Base-by-base conservation (phyloP, 192 early-diverging fungal species). In the Coemansia sp. region DNA sequence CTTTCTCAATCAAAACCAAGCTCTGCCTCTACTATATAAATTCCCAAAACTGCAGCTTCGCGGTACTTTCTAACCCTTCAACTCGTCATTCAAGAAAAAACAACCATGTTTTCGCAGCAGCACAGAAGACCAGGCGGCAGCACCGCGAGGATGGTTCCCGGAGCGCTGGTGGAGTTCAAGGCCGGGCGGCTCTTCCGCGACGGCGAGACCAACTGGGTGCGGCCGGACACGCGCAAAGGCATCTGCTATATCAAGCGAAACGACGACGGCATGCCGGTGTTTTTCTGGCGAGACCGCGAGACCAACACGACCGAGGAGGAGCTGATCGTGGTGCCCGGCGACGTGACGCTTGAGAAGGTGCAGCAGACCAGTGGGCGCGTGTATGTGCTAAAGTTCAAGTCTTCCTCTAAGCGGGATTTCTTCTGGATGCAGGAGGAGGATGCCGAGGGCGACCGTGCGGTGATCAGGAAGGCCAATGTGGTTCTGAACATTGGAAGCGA, bases 401-500 rank as follows among this genome's bases (percentile, higher is more conserved):
- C 90, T 2, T 91, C 91, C 18, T 83, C 76, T 55, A 87, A 89
- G 74, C 85, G 86, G 27, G 60, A 86, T 52, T 93, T 95, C 66
- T 92, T 90, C 59, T 95, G 93, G 93, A 84, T 92, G 79, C 93
- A 95, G 68, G 85, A 83, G 42, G 64, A 73, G 6, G 85, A 88
- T 48, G 71, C 81, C 18, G 81, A 83, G 18, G 80, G 76, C 30
- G 90, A 91, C 71, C 58, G 71, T 14, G 81, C 82, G 51, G 60
- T 88, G n/a, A 72, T 84, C 10, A 63, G 62, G 20, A 68, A 71
- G 18, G 82, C 89, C 39, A 93, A 90, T 61, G 45, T 67, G 10
- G 55, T 86, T 52, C 80, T 92, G 49, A 85, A 81, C 51, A 78
- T 30, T 20, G 66, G 50, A 8, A 64, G 42, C 10, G 64, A 58